phyloP scores from a whole-genome alignment of 352 stramenopile genomes.

The Globisporangium emineosum region DNA sequence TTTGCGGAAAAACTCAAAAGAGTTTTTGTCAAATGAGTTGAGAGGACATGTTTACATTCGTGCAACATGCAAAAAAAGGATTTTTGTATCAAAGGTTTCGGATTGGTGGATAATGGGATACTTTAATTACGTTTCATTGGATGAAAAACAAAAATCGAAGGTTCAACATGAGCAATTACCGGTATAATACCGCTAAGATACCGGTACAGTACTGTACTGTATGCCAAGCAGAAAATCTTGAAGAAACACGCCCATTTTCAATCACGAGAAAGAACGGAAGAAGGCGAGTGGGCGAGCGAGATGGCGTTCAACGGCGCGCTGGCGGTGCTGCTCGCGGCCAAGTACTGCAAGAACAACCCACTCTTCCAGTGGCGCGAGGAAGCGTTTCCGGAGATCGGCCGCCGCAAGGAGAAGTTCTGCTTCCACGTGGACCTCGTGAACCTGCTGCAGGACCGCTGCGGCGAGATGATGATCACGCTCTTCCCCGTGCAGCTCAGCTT shows the following conservation, averaged over 20 bases:
- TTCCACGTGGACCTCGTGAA: constrained; percentile 75
- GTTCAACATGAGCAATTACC: constrained; percentile 2
- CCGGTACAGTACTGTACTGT: too few species aligned
- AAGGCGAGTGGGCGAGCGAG: too few species aligned
- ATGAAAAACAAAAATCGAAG: not conserved
- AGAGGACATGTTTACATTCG: not conserved
- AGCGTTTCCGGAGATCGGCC: constrained; percentile 51
- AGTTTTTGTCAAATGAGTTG: not conserved
- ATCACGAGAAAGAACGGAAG: constrained; percentile 6
- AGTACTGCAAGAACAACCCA: constrained; percentile 67
- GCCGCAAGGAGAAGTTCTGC: constrained; percentile 58
- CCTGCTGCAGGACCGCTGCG: constrained; percentile 46
- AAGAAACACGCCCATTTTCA: not conserved
- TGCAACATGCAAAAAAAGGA: not conserved
- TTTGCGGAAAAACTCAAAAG: not conserved
- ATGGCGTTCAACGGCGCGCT: constrained; percentile 48
- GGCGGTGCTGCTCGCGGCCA: constrained; percentile 72
- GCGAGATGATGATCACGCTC: constrained; percentile 60
- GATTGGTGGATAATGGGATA: not conserved
- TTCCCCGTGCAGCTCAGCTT: constrained; percentile 54
- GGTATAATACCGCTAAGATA: too few species aligned
- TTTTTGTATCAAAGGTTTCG: not conserved
- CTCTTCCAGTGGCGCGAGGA: constrained; percentile 74
- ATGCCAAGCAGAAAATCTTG: too few species aligned
- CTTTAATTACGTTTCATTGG: not conserved